Evolutionary conservation across 2,329 filamentous ascomycete genomes (phyloP), one percentile per base, ranked within the genome.

Genomic region (Xylaria sp.): DNA sequence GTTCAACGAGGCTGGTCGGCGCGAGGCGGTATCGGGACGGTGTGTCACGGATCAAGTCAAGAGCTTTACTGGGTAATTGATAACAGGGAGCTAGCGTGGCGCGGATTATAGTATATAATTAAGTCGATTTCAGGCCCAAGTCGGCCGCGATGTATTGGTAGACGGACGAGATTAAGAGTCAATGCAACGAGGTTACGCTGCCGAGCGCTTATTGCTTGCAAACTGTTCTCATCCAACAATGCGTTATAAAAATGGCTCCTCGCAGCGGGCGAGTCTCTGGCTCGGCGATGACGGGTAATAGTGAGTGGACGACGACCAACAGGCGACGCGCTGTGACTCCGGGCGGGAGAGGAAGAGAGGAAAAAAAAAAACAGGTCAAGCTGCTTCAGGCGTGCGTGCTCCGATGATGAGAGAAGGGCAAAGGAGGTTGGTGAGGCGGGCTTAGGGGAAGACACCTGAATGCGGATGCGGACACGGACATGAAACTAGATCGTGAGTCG

Each of bases 241-340:
- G 74, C 69, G 74, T 71, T 73, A 74, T 76, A 74, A 76, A 72
- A 72, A 70, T 61, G 70, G 64, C 67, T 66, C 23, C 67, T 58
- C 46, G 54, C 53, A 63, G 66, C 68, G 65, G 68, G 65, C 60
- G 51, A 70, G 64, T 56, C 60, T 62, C 58, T 54, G 53, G 54
- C 51, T 58, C 44, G 65, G 36, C 15, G 61, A 60, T 44, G 33
- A 53, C 26, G 63, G 56, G 56, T 53, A 58, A 53, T 26, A 54
- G 42, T 31, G 46, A 53, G 31, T 23, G 44, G 31, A 54, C 33
- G 57, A 59, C 23, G 38, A 38, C 56, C 46, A 48, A 64, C 58
- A 49, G 44, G 42, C 65, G 20, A 53, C 57, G 33, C 36, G 59
- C n/a, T 49, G 44, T 38, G 66, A 33, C 38, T 53, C 38, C 42